Conservation (phyloP, 768 basidiomycete species). For the Lactifluus rugatus region DNA sequence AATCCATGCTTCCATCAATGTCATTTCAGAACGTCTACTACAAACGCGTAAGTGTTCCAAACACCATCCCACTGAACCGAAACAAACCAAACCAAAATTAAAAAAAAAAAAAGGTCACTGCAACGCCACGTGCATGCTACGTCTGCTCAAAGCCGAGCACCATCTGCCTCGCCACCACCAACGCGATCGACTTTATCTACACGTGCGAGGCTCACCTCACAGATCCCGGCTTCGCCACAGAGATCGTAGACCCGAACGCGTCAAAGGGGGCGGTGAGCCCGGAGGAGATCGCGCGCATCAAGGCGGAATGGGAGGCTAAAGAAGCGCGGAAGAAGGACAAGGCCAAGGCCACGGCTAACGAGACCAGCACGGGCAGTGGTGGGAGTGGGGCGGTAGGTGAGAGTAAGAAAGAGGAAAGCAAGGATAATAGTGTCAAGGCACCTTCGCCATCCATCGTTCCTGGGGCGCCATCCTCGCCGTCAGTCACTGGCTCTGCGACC, state of each 20-base stretch:
- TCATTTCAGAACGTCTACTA: constrained; percentile 81
- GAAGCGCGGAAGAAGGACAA: constrained; percentile 50
- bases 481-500: constrained; percentile 19
- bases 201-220: constrained; percentile 71
- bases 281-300: constrained; percentile 71
- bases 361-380: constrained; percentile 7
- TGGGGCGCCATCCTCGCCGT: constrained; percentile 20
- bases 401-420: constrained; percentile 30
- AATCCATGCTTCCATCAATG: no score
- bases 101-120: constrained; percentile 46
- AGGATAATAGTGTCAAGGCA: constrained; percentile 26
- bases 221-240: constrained; percentile 66
- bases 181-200: constrained; percentile 81
- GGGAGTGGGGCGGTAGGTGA: constrained; percentile 30
- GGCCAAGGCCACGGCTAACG: constrained; percentile 29
- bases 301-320: constrained; percentile 70
- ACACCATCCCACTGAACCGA: neutral
- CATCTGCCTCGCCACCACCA: constrained; percentile 75
- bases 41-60: constrained; percentile 55
- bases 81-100: no score
- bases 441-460: constrained; percentile 27
- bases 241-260: constrained; percentile 31
- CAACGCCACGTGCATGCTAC: constrained; percentile 68
- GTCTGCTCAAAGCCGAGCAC: constrained; percentile 73
- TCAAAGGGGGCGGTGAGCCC: constrained; percentile 37